Percentiles rank a stretch among this genome's conserved stretches.
Evolutionary conservation across 2,329 filamentous ascomycete genomes (phyloP).

Genomic region (Talaromyces sp.): DNA sequence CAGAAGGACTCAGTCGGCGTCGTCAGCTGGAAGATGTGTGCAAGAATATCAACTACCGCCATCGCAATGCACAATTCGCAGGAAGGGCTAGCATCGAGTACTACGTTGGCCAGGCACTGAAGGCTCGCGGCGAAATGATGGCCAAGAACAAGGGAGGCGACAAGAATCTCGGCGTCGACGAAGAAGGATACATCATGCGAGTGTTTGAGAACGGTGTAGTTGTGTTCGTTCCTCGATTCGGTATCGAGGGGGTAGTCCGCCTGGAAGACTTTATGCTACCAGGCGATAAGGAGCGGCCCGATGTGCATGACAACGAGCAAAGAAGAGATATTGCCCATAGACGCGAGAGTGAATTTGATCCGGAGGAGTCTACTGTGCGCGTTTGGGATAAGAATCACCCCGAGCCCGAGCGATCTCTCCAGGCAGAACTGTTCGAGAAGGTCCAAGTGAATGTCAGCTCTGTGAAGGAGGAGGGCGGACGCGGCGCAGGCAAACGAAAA

Average conservation of each 20-base stretch:
- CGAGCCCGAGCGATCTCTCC: conserved; percentile 35
- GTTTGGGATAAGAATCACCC: conserved; percentile 50
- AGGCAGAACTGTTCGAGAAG: conserved; percentile 85
- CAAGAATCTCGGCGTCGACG: conserved; percentile 53
- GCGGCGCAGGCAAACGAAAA: conserved; percentile 84
- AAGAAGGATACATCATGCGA: conserved; percentile 94
- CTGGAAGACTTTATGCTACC: conserved; percentile 74
- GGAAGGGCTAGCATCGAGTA: conserved; percentile 93
- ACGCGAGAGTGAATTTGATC: conserved; percentile 77
- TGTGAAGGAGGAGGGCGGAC: conserved; percentile 71
- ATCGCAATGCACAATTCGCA: conserved; percentile 94
- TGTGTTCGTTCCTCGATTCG: conserved; percentile 91
- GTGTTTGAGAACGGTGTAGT: conserved; percentile 98
- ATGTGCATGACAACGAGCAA: conserved; percentile 26
- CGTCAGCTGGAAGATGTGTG: conserved; percentile 87
- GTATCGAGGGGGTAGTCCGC: conserved; percentile 87
- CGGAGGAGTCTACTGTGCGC: conserved; percentile 74
- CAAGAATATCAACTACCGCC: conserved; percentile 96
- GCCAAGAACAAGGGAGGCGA: conserved; percentile 22
- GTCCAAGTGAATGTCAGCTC: conserved; percentile 85
- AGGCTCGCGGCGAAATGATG: conserved; percentile 57
- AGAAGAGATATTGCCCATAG: conserved; percentile 29
- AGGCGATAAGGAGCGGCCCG: conserved; percentile 40
- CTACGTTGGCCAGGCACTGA: conserved; percentile 94
- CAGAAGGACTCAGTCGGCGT: conserved; percentile 74